Conservation (phyloP, 129 eudicot species). For the Tanacetum coccineum region DNA sequence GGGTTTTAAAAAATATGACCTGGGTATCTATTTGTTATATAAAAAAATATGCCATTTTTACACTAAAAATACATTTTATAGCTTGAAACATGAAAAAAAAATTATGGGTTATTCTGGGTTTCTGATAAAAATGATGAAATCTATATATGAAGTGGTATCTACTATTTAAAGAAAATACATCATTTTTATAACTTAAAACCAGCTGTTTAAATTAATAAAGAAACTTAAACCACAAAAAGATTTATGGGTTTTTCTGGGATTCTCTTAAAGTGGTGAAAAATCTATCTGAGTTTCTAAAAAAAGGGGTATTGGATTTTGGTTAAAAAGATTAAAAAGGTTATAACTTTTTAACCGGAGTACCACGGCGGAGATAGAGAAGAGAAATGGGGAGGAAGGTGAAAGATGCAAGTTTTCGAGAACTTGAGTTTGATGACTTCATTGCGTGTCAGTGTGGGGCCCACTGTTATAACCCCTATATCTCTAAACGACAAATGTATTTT, state of each 20-base stretch:
- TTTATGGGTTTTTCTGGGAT: neutral
- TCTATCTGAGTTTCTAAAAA: neutral
- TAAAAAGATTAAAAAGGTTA: neutral
- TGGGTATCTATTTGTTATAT: slow-evolving; percentile 10
- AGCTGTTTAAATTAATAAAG: too few relatives aligned
- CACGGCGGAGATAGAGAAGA: slow-evolving; percentile 19
- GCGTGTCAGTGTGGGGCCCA: slow-evolving; percentile 33
- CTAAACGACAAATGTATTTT: slow-evolving; percentile 26
- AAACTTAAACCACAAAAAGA: neutral
- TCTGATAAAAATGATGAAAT: too few relatives aligned
- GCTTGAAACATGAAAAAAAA: neutral
- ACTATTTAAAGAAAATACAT: too few relatives aligned
- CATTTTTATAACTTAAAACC: neutral
- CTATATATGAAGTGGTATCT: too few relatives aligned
- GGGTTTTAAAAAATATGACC: neutral
- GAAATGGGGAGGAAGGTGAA: slow-evolving; percentile 20
- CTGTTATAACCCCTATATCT: neutral
- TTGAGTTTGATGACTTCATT: slow-evolving; percentile 36
- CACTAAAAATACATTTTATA: too few relatives aligned
- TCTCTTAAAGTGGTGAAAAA: neutral
- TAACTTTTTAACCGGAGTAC: neutral
- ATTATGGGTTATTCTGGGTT: neutral
- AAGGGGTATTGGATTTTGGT: neutral
- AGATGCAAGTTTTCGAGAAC: slow-evolving; percentile 23
- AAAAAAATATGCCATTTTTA: neutral